These are phyloP conservation scores for Coprinopsis sp. DNA, from an alignment of 768 basidiomycete species.

Conservation along the genomic window DNA sequence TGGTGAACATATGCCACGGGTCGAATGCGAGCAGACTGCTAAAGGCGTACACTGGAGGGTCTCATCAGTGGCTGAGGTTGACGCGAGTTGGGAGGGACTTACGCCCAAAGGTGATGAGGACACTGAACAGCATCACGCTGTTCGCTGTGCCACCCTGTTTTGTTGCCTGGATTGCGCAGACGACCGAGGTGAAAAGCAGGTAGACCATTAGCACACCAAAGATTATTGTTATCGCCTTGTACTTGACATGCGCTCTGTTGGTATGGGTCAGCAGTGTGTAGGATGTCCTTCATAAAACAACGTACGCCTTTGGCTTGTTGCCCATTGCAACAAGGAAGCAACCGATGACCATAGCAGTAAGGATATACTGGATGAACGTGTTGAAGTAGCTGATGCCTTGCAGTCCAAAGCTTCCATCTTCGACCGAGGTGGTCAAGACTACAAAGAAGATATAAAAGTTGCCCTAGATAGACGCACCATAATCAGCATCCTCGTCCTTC, in stretches of 20 bases:
- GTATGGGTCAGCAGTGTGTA: neutral
- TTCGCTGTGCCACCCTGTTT: constrained; percentile 61
- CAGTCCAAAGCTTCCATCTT: constrained; percentile 65
- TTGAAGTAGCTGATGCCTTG: constrained; percentile 69
- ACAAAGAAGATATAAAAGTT: constrained; percentile 96
- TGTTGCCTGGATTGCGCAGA: constrained; percentile 73
- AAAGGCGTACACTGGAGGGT: constrained; percentile 60
- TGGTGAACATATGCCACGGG: constrained; percentile 95
- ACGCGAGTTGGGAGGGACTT: too few species aligned
- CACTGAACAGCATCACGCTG: constrained; percentile 76
- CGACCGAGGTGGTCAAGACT: constrained; percentile 84
- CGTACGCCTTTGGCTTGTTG: constrained; percentile 82
- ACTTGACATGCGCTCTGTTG: constrained; percentile 75
- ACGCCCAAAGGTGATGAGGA: constrained; percentile 84
- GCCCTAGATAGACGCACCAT: constrained; percentile 43
- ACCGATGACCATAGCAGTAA: constrained; percentile 81
- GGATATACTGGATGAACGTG: constrained; percentile 64
- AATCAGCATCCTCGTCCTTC: neutral
- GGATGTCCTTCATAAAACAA: neutral
- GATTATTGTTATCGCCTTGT: constrained; percentile 69
- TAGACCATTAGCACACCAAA: constrained; percentile 80
- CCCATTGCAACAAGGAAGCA: constrained; percentile 96
- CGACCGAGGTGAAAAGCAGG: constrained; percentile 75
- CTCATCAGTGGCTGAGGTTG: too few species aligned
- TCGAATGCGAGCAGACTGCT: constrained; percentile 83